Conservation (phyloP, 2,329 filamentous ascomycete genomes). For the Xylariomycetidae sp. region DNA sequence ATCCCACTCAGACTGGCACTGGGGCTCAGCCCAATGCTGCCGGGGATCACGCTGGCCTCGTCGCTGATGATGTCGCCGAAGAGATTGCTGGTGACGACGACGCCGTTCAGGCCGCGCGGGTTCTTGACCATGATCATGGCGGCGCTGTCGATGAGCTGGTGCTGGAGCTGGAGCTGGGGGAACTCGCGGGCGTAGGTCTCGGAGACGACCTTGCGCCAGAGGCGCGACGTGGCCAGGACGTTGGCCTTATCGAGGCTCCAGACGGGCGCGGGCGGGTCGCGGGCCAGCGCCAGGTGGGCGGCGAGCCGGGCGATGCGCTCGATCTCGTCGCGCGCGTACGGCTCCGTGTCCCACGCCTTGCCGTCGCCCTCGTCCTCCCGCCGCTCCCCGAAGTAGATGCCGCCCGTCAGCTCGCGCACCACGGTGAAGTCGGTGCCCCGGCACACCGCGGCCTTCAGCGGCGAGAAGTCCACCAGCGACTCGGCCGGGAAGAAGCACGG, state of each 20-base stretch:
- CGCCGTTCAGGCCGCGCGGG: constrained; percentile 79
- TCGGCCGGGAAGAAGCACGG: constrained; percentile 95
- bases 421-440: constrained; percentile 87
- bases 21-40: constrained; percentile 81
- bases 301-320: constrained; percentile 83
- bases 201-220: constrained; percentile 84
- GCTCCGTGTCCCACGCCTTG: constrained; percentile 75
- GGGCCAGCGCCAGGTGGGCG: constrained; percentile 72
- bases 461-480: constrained; percentile 75
- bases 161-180: constrained; percentile 75
- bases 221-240: constrained; percentile 80
- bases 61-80: constrained; percentile 96
- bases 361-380: constrained; percentile 74
- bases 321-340: constrained; percentile 79
- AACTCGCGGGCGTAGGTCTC: constrained; percentile 87
- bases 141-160: constrained; percentile 93
- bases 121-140: constrained; percentile 98
- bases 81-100: constrained; percentile 88
- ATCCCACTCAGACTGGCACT: constrained; percentile 83
- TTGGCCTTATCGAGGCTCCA: constrained; percentile 95
- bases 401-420: constrained; percentile 85
- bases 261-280: constrained; percentile 71
- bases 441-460: constrained; percentile 81
- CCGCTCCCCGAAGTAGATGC: constrained; percentile 92
- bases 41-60: constrained; percentile 91